These are phyloP conservation scores for Coffea humblotiana DNA, from an alignment of 305 asterid genomes.

Conservation along the genomic window DNA sequence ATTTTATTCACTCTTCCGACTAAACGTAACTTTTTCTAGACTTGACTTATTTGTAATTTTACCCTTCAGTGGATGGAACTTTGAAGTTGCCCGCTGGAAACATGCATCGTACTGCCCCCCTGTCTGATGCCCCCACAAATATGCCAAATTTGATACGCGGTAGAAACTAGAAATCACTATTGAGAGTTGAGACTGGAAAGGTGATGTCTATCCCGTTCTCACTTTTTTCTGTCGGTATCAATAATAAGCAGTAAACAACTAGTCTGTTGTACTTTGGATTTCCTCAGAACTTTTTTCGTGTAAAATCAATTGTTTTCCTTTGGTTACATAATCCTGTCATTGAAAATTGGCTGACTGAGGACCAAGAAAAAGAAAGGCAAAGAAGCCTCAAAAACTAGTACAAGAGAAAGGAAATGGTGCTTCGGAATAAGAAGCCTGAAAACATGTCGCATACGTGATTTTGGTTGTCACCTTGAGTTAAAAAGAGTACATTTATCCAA, in stretches of 20 bases:
- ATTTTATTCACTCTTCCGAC: not conserved
- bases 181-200: not conserved
- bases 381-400: not conserved
- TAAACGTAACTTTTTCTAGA: not conserved
- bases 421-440: not conserved
- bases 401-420: not conserved
- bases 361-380: not conserved
- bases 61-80: constrained; percentile 1
- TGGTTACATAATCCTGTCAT: not conserved
- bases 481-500: constrained; percentile 3
- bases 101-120: not conserved
- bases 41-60: not conserved
- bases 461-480: not conserved
- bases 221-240: not conserved
- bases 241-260: not conserved
- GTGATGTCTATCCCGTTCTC: not conserved
- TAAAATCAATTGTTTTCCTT: not conserved
- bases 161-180: not conserved
- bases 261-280: not conserved
- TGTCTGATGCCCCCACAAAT: not conserved
- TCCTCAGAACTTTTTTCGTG: not conserved
- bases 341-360: not conserved
- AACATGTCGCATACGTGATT: not conserved
- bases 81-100: constrained; percentile 11
- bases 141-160: not conserved